Conservation (phyloP, 2,329 filamentous ascomycete species). For the Xylaria digitata region DNA sequence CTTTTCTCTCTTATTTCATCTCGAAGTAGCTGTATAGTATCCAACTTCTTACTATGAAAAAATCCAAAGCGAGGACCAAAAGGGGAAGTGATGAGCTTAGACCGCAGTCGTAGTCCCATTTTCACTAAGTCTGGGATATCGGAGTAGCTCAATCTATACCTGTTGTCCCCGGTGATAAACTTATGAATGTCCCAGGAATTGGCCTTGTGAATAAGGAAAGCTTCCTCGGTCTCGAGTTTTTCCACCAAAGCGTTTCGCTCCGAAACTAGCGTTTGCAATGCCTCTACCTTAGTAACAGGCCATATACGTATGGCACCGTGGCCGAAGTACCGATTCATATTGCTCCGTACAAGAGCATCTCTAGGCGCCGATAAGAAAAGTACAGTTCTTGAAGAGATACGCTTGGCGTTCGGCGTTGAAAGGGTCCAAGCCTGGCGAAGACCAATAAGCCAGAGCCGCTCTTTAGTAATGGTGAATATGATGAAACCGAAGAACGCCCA, state of each 20-base stretch:
- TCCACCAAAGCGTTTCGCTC: conserved; percentile 80
- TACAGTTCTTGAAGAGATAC: conserved; percentile 90
- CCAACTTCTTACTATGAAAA: conserved; percentile 75
- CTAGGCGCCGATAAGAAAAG: conserved; percentile 89
- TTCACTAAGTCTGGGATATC: conserved; percentile 44
- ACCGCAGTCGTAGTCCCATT: conserved; percentile 52
- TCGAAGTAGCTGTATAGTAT: conserved; percentile 88
- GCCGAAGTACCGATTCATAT: conserved; percentile 81
- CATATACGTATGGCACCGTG: conserved; percentile 83
- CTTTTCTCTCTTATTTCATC: conserved; percentile 65
- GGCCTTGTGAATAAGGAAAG: conserved; percentile 79
- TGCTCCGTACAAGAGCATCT: conserved; percentile 78
- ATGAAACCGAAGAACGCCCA: conserved; percentile 90
- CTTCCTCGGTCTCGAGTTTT: conserved; percentile 85
- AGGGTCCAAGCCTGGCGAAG: conserved; percentile 93
- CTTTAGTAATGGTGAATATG: conserved; percentile 88
- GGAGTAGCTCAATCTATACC: conserved; percentile 29
- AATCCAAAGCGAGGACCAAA: conserved; percentile 46
- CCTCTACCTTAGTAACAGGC: conserved; percentile 79
- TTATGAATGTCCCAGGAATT: conserved; percentile 67
- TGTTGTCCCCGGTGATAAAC: conserved; percentile 26
- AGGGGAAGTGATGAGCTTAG: conserved; percentile 71
- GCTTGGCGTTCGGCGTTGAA: conserved; percentile 82
- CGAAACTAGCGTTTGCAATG: conserved; percentile 80
- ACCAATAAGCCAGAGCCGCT: conserved; percentile 93